Conservation (phyloP, 345 rosid species). For the Lenwebbia sp. region DNA sequence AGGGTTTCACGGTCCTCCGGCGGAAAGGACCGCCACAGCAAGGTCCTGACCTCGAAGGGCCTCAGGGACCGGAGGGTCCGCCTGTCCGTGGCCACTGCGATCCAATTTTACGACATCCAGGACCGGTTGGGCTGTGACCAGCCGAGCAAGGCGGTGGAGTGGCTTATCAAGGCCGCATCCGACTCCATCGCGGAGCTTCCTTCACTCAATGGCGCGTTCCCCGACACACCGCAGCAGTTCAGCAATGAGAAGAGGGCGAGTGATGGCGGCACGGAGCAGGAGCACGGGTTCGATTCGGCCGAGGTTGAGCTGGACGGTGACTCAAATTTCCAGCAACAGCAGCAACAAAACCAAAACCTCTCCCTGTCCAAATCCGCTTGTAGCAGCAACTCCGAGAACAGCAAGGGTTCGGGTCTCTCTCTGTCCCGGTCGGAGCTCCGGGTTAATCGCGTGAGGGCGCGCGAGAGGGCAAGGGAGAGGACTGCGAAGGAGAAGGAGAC, state of each 20-base stretch:
- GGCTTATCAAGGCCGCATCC: constrained; percentile 86
- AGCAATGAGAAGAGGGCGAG: constrained; percentile 48
- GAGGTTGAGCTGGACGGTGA: constrained; percentile 44
- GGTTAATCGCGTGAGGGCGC: constrained; percentile 43
- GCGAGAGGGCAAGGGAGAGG: constrained; percentile 80
- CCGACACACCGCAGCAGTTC: constrained; percentile 47
- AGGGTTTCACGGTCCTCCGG: constrained; percentile 98
- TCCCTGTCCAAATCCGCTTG: constrained; percentile 84
- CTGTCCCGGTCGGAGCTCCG: constrained; percentile 59
- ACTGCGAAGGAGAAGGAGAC: constrained; percentile 73
- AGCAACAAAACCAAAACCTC: constrained; percentile 44
- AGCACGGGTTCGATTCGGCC: constrained; percentile 43
- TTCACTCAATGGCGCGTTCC: constrained; percentile 51
- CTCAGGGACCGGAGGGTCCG: constrained; percentile 83
- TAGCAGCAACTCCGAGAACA: constrained; percentile 91
- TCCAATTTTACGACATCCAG: constrained; percentile 89
- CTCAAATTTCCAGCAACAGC: constrained; percentile 15
- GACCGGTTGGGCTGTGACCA: constrained; percentile 93
- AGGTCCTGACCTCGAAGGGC: constrained; percentile 91
- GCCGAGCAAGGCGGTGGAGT: constrained; percentile 95
- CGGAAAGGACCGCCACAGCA: constrained; percentile 98
- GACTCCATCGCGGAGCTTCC: constrained; percentile 87
- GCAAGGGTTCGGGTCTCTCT: constrained; percentile 74
- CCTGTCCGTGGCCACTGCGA: constrained; percentile 81
- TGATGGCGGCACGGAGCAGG: constrained; percentile 13